Evolutionary conservation across 2,329 filamentous ascomycete species (phyloP).

Genomic region (Ophiostoma novo-ulmi): DNA sequence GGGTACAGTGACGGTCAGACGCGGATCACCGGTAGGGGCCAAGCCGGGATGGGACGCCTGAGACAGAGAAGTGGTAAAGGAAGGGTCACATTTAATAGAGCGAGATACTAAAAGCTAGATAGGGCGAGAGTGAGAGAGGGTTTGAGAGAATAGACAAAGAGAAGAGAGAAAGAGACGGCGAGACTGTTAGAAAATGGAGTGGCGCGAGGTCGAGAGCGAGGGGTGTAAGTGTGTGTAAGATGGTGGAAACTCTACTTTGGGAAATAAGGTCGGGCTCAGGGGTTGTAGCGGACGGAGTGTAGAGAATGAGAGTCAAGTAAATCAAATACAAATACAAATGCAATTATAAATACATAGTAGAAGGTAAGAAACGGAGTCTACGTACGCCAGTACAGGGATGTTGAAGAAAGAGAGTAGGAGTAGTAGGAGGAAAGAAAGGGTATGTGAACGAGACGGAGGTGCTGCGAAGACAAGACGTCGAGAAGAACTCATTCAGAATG

Average conservation of each 20-base stretch:
- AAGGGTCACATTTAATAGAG: slow-evolving; percentile 19
- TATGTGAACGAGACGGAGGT: neutral
- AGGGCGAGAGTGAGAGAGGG: neutral
- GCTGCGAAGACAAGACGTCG: neutral
- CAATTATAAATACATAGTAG: neutral
- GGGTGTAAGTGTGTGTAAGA: slow-evolving; percentile 32
- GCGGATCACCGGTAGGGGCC: slow-evolving; percentile 49
- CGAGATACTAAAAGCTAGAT: neutral
- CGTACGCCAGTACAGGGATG: neutral
- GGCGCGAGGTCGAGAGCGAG: slow-evolving; percentile 40
- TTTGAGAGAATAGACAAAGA: too few species aligned
- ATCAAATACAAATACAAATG: neutral
- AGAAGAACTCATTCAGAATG: neutral
- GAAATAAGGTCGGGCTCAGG: slow-evolving; percentile 1
- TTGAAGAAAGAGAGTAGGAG: neutral
- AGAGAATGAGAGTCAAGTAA: neutral
- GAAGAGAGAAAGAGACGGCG: neutral
- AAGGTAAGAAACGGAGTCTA: neutral
- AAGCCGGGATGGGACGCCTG: slow-evolving; percentile 47
- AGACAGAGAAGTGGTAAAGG: slow-evolving; percentile 37
- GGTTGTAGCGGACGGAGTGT: neutral
- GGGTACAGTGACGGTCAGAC: slow-evolving; percentile 37
- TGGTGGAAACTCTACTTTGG: neutral
- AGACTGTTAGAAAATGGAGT: slow-evolving; percentile 12
- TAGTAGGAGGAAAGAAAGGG: neutral